Evolutionary conservation across 352 stramenopile genomes (phyloP).

Genomic region (Blastocystis sp.): DNA sequence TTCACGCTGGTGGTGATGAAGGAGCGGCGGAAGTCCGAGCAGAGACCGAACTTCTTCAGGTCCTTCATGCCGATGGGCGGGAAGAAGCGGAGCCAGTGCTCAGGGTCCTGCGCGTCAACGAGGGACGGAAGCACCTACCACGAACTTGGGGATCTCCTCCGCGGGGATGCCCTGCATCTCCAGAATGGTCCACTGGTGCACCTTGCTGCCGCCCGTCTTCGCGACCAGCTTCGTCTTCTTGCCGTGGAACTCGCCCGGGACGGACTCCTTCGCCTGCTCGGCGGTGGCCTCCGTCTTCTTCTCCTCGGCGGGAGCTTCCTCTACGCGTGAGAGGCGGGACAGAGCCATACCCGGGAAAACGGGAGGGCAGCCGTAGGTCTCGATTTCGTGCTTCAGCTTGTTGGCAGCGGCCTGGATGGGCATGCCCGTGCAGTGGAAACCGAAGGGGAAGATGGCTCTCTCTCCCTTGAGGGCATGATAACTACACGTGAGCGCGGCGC

Average conservation of each 20-base stretch:
- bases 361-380: conserved; percentile 89
- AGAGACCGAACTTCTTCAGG: conserved; percentile 93
- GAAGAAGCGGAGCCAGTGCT: conserved; percentile 98
- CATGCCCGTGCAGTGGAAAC: conserved; percentile 99
- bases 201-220: conserved; percentile 92
- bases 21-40: conserved; percentile 94
- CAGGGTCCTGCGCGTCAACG: conserved; percentile 81
- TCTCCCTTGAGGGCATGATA: conserved; percentile 96
- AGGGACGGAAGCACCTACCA: conserved; percentile 74
- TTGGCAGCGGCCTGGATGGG: conserved; percentile 98
- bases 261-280: conserved; percentile 76
- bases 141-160: conserved; percentile 93
- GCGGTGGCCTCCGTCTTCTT: conserved; percentile 77
- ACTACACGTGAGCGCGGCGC: conserved; percentile 29
- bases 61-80: conserved; percentile 92
- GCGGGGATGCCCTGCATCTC: conserved; percentile 85
- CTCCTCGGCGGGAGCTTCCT: conserved; percentile 71
- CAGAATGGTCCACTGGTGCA: conserved; percentile 98
- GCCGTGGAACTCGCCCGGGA: conserved; percentile 81
- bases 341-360: conserved; percentile 82
- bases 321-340: background rate
- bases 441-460: conserved; percentile 98
- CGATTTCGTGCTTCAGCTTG: conserved; percentile 97
- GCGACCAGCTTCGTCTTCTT: conserved; percentile 97
- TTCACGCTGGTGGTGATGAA: conserved; percentile 99